Conservation (phyloP, 2,329 filamentous ascomycete genomes). For the Diaporthe ilicicola region DNA sequence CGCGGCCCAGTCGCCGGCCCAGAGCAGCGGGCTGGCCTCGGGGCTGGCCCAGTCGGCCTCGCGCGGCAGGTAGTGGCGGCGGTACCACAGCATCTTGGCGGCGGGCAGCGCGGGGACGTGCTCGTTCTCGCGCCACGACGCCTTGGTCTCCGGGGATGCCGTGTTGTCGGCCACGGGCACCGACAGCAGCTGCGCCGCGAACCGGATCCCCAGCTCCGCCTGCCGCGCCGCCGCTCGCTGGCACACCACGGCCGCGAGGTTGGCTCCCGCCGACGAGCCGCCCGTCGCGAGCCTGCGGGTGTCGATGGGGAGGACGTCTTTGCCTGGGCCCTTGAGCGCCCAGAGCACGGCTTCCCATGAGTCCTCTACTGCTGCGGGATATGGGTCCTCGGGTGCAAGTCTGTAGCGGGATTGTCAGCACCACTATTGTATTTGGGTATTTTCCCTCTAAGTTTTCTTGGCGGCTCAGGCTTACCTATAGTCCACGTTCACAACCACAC, state of each 20-base stretch:
- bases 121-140: slow-evolving; percentile 60
- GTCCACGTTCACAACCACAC: slow-evolving; percentile 63
- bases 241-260: slow-evolving; percentile 39
- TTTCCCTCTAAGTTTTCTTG: neutral
- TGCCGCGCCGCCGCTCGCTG: slow-evolving; percentile 34
- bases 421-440: neutral
- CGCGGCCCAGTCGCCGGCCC: slow-evolving; percentile 56
- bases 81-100: slow-evolving; percentile 68
- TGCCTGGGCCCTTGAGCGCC: slow-evolving; percentile 42
- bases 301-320: slow-evolving; percentile 48
- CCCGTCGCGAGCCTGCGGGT: slow-evolving; percentile 38
- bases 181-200: slow-evolving; percentile 60
- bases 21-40: slow-evolving; percentile 64
- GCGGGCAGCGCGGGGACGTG: slow-evolving; percentile 61
- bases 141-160: slow-evolving; percentile 52
- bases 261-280: slow-evolving; percentile 41
- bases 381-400: slow-evolving; percentile 65
- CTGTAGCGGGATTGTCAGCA: slow-evolving; percentile 39
- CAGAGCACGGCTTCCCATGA: slow-evolving; percentile 64
- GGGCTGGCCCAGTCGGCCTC: slow-evolving; percentile 54
- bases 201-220: slow-evolving; percentile 39
- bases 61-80: slow-evolving; percentile 64
- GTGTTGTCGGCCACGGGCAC: slow-evolving; percentile 69
- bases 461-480: slow-evolving; percentile 53
- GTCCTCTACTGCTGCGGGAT: slow-evolving; percentile 65